These are phyloP conservation scores for Hypoxylon rubiginosum DNA, from an alignment of 2,329 filamentous ascomycete species.

Conservation along the genomic window DNA sequence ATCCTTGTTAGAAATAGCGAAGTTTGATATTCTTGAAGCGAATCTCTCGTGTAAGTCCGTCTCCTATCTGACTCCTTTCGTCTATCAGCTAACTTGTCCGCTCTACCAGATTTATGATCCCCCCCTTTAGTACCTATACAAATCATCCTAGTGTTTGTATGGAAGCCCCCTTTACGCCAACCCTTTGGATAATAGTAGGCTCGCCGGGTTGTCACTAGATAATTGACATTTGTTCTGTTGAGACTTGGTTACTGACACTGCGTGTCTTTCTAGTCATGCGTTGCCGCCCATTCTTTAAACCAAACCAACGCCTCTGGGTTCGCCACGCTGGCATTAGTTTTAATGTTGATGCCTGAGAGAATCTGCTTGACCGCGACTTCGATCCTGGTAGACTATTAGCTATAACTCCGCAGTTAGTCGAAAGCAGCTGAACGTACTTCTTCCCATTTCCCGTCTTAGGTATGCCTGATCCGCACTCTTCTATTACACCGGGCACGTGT, in stretches of 20 bases:
- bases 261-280: slow-evolving; percentile 54
- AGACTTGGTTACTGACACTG: neutral
- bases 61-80: slow-evolving; percentile 10
- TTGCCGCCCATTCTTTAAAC: slow-evolving; percentile 82
- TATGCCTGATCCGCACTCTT: slow-evolving; percentile 83
- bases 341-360: slow-evolving; percentile 85
- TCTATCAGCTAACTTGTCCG: neutral
- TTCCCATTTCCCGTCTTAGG: slow-evolving; percentile 95
- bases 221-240: neutral
- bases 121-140: neutral
- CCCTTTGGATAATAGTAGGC: neutral
- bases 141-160: neutral
- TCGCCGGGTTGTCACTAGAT: neutral
- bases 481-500: slow-evolving; percentile 88
- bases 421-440: slow-evolving; percentile 74
- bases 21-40: neutral
- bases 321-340: slow-evolving; percentile 92
- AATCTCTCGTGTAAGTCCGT: slow-evolving; percentile 9
- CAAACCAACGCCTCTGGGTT: slow-evolving; percentile 90
- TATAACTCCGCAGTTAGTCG: slow-evolving; percentile 28
- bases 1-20: neutral
- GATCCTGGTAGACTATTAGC: slow-evolving; percentile 67
- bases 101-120: neutral
- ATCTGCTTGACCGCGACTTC: slow-evolving; percentile 98
- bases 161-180: neutral